phyloP scores from a whole-genome alignment of 2,329 filamentous ascomycete species.

The Ophiostoma pallidulum region DNA sequence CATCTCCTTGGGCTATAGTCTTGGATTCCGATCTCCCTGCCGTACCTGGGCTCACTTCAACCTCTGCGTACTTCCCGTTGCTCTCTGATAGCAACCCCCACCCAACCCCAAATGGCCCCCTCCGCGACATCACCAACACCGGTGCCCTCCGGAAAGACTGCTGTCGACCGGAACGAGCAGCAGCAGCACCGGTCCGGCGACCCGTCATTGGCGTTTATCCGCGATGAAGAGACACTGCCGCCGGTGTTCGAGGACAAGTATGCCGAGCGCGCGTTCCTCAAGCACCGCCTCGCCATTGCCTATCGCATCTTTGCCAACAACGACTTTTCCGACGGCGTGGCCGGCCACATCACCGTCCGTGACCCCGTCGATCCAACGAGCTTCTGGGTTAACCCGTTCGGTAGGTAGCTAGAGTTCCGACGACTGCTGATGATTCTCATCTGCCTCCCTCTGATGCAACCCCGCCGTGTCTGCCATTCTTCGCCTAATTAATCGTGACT shows the following conservation, averaged over 20 bases:
- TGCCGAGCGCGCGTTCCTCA: constrained; percentile 41
- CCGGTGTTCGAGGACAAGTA: constrained; percentile 18
- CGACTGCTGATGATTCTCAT: no score
- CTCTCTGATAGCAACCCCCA: neutral
- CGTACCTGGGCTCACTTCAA: no score
- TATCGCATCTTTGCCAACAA: constrained; percentile 48
- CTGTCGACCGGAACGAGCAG: no score
- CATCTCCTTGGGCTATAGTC: no score
- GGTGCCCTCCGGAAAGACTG: neutral
- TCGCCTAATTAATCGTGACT: no score
- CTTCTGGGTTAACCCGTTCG: constrained; percentile 59
- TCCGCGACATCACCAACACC: constrained; percentile 4
- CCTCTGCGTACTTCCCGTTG: no score
- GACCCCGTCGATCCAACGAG: constrained; percentile 48
- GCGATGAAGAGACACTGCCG: constrained; percentile 10
- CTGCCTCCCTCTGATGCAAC: no score
- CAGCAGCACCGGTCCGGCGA: constrained; percentile 13
- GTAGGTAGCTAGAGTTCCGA: no score
- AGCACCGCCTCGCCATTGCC: constrained; percentile 42
- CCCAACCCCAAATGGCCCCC: constrained; percentile 8
- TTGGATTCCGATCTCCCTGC: no score
- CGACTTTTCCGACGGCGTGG: constrained; percentile 50
- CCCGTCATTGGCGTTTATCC: constrained; percentile 13
- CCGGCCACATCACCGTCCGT: constrained; percentile 53
- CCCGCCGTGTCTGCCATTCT: no score